These are phyloP conservation scores for Escallonia herrerae DNA, from an alignment of 129 eudicot species.

Conservation along the genomic window DNA sequence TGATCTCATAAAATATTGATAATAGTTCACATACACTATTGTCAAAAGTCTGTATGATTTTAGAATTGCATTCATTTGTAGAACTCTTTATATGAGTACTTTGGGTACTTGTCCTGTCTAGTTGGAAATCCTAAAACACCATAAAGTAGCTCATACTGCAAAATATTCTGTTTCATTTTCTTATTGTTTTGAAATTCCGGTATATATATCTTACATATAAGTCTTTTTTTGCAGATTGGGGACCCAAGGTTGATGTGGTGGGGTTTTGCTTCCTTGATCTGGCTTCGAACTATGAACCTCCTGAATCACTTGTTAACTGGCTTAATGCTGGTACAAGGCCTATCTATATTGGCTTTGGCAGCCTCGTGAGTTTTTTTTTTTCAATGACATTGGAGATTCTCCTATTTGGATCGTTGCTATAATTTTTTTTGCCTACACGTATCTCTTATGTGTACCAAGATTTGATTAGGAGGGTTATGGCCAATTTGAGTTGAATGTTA, in stretches of 20 bases:
- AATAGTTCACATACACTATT: too few species aligned
- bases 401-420: not conserved
- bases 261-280: slow-evolving; percentile 99
- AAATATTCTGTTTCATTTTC: not conserved
- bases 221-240: slow-evolving; percentile 74
- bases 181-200: not conserved
- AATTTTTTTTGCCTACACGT: not conserved
- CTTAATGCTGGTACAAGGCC: slow-evolving; percentile 95
- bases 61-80: too few species aligned
- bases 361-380: slow-evolving; percentile 67
- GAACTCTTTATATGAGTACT: not conserved
- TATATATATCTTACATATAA: not conserved
- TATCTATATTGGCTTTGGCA: slow-evolving; percentile 92
- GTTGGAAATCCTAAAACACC: not conserved
- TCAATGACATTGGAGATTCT: not conserved
- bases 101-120: not conserved
- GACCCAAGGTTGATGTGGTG: slow-evolving; percentile 89
- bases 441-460: not conserved
- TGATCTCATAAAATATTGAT: too few species aligned
- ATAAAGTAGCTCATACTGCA: not conserved
- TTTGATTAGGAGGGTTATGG: not conserved
- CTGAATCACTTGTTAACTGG: slow-evolving; percentile 75
- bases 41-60: too few species aligned
- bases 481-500: not conserved
- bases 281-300: slow-evolving; percentile 89